Evolutionary conservation across 2,329 filamentous ascomycete genomes (phyloP), one percentile per base, ranked within the genome.

Genomic region (Colletotrichum sansevieriae): DNA sequence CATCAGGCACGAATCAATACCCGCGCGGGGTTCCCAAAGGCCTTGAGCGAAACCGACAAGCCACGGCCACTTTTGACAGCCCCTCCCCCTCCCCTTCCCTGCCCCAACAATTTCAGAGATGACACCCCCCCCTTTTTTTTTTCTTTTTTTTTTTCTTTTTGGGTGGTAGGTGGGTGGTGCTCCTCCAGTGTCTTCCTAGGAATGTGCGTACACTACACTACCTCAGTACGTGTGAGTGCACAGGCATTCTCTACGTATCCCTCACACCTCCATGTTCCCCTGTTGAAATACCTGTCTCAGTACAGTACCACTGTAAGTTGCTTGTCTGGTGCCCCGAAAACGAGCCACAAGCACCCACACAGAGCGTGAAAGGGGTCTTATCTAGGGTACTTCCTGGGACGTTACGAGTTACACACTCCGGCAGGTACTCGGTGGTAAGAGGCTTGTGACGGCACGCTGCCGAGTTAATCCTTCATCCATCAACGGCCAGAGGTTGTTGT

Each of bases 1-100:
- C 43, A 39, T 20, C 63, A 55, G 33, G 39, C 60, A 68, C 59
- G 65, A 68, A 68, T 68, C 65, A 68, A 68, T 54, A 68, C 60
- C 60, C 60, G 60, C 60, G 65, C 65, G 52, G 65, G 61, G 65
- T 57, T 64, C 46, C 46, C 41, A 68, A 68, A 57, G 57, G 12
- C 9, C 12, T 37, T 39, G 44, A 68, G 60, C 65, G 54, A 63
- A 46, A 41, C 52, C 44, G 64, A 63, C 51, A 49, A 63, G 64
- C 51, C 62, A 65, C 18, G 46, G 49, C 25, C 29, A 43, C 11
- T 59, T 37, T 46, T 33, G 41, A 18, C 20, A 46, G 20, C 12
- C 47, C 44, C 10, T 13, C 9, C 2, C 22, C 3, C 37, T 18
- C 2, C 18, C 37, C 13, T 11, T 2, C 37, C 37, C 37, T 39